Evolutionary conservation across 2,329 filamentous ascomycete genomes (phyloP), one percentile per base, ranked within the genome.

Genomic region (Neocucurbitaria cava): DNA sequence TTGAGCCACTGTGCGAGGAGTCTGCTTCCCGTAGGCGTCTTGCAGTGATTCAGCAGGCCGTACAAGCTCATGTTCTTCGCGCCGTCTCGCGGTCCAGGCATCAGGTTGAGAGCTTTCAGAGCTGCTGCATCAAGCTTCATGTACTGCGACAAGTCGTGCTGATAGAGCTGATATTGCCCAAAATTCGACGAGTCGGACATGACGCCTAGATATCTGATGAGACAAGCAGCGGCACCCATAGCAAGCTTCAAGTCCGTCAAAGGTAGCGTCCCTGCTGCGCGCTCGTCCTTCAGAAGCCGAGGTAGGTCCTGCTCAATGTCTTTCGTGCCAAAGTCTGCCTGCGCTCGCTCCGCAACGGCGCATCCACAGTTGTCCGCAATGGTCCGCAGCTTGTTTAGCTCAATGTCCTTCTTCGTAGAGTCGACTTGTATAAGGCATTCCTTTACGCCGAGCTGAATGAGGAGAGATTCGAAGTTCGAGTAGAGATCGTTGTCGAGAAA

Each of bases 401-500:
- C 96, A 0, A 90, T 86, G 69, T 99, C 93, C 54, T 96, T 96
- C 56, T 90, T 89, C 5, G 84, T 80, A 53, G 86, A 85, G 70
- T 98, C 93, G 18, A 86, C 78, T 66, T 92, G 89, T n/a, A 99
- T 78, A 26, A 99, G 79, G 69, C 93, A 97, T 75, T 99, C 95
- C 72, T 92, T 95, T 18, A 97, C 92, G 5, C 95, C 95, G 3
- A 99, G 86, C 73, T 99, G 96, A 63, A 99, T 99, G 47, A 99
- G 85, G 17, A 99, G 83, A 3, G 93, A 92, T 78, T 99, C 95
- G 64, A 99, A 96, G 75, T 99, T 99, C 47, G 94, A 98, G 79
- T 96, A 99, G 9, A 97, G 83, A 72, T 99, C 95, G 71, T 98
- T 99, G 81, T 99, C 95, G n/a, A 96, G 85, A 63, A 99, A 99